Base-by-base conservation (phyloP, 441 rosid species). In the Gossypium davidsonii region DNA sequence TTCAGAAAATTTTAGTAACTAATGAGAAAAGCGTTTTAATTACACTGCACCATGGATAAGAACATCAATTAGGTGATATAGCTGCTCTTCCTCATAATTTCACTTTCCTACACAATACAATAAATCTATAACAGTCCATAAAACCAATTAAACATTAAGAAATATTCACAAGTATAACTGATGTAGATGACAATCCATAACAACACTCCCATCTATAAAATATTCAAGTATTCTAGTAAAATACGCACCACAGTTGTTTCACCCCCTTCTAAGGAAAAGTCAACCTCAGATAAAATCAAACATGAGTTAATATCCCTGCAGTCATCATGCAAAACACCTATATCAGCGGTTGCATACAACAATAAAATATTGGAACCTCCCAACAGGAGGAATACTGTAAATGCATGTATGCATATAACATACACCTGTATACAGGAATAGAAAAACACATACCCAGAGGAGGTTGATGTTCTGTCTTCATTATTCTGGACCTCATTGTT, bases 191-290 rank as follows among this genome's bases (percentile, higher is more conserved):
- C 20, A 71, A 57, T 57, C 17, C 65, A 39, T 25, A 58, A 44
- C 56, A 28, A 28, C 74, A 72, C 58, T 15, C 42, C 48, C 20
- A 72, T 28, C 46, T 46, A 58, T 28, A 72, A 71, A 46, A 17
- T 48, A 72, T 46, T 68, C 1, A 53, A 31, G 26, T 2, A 68
- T 79, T 76, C 63, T 18, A 46, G 71, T 73, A 74, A 76, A 70
- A 77, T 56, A 83, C 97, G 86, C 70, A 96, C 99, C 91, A 85
- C 71, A 67, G 76, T 84, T 74, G 83, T 82, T 83, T 87, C 90
- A 79, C 86, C 83, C 56, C 96, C 93, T 76, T 80, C 90, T 70
- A 93, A 78, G 7, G 83, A 79, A 77, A 90, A 72, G 77, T 89
- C 88, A 58, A 82, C 87, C 81, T 93, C 92, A 53, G 97, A 88